Evolutionary conservation across 1,284 basidiomycete genomes (phyloP), one percentile per base, ranked within the genome.

Genomic region (Leccinum subrobustum): DNA sequence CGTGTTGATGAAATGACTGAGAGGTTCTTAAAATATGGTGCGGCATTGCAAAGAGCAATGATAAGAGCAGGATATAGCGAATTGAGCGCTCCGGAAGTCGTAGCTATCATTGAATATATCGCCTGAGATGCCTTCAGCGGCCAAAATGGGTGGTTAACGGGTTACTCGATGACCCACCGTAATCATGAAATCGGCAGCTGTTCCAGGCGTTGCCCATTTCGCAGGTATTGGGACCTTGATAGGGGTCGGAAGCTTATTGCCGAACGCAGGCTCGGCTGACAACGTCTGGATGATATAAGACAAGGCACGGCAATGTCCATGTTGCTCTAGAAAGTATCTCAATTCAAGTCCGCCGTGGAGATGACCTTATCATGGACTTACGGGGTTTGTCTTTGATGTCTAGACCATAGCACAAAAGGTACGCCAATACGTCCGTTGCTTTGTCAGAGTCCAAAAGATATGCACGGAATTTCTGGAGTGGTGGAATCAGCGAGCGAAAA

Each of bases 211-310:
- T 37, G 81, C 82, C 86, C 87, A 94, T 72, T 92, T 95, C 18
- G 86, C 77, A 8, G 90, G 90, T 42, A 94, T 74, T 31, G 85
- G 79, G 6, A 84, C 78, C 65, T 82, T 86, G 52, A 92, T 75
- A 2, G 87, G 83, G 16, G 78, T 83, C 37, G 82, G 81, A 37
- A 96, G 76, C 58, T 86, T 86, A 5, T 74, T 67, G 2, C 90
- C 92, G 69, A 98, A 96, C 0, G 83, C 79, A 31, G 81, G 81
- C 67, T 97, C 93, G 0, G 94, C 88, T 3, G 95, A 95, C 18
- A 98, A 76, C 4, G 93, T 91, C 71, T 99, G 96, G 4, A 98
- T 79, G 61, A 98, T 89, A 75, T 97, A 98, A 3, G 93, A 93
- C 33, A 96, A 80, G 3, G 93, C 86, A 52, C 96, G 85, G 67